Evolutionary conservation across 2,329 filamentous ascomycete genomes (phyloP), one percentile per base, ranked within the genome.

Genomic region (Penicillium sp.): DNA sequence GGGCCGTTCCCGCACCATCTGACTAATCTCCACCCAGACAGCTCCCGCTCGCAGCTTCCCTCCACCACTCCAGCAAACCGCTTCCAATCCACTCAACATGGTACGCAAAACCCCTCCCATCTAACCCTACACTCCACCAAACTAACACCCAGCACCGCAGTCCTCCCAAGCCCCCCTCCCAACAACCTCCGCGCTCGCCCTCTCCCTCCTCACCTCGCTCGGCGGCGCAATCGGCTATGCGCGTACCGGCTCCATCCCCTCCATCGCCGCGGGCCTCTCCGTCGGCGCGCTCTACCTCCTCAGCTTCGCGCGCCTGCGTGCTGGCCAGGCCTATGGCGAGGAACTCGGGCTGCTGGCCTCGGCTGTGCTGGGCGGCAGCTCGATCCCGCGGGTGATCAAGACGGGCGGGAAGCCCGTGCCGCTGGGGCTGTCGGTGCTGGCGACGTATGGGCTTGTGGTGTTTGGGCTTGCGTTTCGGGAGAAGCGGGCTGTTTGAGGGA

Each of bases 301-400:
- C 29, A 87, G 88, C 48, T 90, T 85, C 50, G 83, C 86, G 60
- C 86, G 90, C 43, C 82, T 95, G 48, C 82, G 84, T 56, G 83
- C 81, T 56, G 74, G 77, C 46, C 78, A 88, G 63, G 64, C 86
- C 3, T 95, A 93, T 65, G 93, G 91, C 48, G 71, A 94, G 53
- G 93, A 97, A 69, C 73, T 95, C 29, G 87, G 85, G n/a, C 77
- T 98, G 7, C 74, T 96, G 29, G 93, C 93, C 4, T 94, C 87
- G 1, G 58, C 88, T n/a, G 71, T 97, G 17, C 77, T 98, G 23
- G 91, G 78, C 2, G 89, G 88, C 14, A 86, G 86, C 28, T 85
- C 87, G 2, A 83, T 97, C 45, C 93, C 93, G 9, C 79, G 93
- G 36, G 93, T 89, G 4, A 81, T 98, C 59, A 87, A 82, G 65